Evolutionary conservation across 148 eudicot species (phyloP), one percentile per base, ranked within the genome.

Genomic region (Tetragonia tetragonoides): DNA sequence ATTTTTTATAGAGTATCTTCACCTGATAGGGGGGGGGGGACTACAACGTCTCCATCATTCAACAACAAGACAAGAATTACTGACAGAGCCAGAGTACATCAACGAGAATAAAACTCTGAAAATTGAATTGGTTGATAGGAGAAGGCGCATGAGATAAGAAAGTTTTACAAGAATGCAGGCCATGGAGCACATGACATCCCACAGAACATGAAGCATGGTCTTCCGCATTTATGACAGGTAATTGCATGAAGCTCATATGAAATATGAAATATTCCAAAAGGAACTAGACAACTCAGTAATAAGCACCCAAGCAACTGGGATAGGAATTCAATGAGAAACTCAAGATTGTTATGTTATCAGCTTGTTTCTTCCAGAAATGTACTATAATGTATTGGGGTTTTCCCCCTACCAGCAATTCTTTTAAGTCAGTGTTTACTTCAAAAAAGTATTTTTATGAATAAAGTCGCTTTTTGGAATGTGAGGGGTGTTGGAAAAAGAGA

Each of bases 171-270:
- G 53, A 66, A 66, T 40, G 47, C 49, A 18, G 9, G 24, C 47
- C 17, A 14, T 44, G 42, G n/a, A 41, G 46, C 0, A n/a, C 28
- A 7, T 18, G 15, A 42, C 8, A 62, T 75, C 34, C 34, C 68
- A 65, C 63, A 49, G 63, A 14, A 65, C 62, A 28, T 75, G 60
- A 47, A 34, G 46, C 49, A 64, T 66, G 78, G 65, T 10, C 57
- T 75, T 60, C 41, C 20, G 5, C 49, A 8, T 28, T 39, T 7
- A 49, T 10, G 10, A 49, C 53, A 49, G 53, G 12, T 28, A 49
- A 49, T 2, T 49, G 14, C 53, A 49, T 49, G 12, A 49, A 49
- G 53, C 12, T 6, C 11, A 49, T 8, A 49, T 49, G 53, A 28
- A 28, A 28, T 28, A 28, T 28, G 34, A 28, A 14, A 14, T 14